phyloP scores from a whole-genome alignment of 192 early-diverging fungal genomes.

The Linnemannia hyalina region DNA sequence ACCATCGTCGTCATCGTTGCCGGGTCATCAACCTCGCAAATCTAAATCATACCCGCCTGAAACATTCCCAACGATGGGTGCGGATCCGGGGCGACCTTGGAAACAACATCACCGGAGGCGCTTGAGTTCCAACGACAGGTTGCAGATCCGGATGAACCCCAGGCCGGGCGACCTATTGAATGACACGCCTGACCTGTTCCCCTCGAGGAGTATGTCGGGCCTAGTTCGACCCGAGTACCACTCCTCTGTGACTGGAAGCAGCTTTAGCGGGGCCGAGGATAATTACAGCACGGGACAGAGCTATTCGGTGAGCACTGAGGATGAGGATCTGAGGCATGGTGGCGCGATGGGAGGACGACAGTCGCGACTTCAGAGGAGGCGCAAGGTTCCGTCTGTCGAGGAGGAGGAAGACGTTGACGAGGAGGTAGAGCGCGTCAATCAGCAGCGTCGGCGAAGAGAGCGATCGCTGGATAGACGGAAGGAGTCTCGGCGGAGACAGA shows the following conservation, averaged over 20 bases:
- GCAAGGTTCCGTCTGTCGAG: not conserved
- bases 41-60: constrained; percentile 24
- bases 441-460: not conserved
- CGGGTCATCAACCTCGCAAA: constrained; percentile 16
- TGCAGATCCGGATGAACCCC: constrained; percentile 49
- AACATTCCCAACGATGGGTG: not conserved
- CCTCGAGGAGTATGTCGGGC: constrained; percentile 33
- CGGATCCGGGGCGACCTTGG: not conserved
- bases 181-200: constrained; percentile 31
- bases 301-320: not conserved
- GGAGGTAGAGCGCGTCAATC: not conserved
- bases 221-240: constrained; percentile 37
- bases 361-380: constrained; percentile 40
- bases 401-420: not conserved
- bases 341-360: constrained; percentile 28
- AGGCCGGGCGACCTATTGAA: constrained; percentile 29
- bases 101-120: constrained; percentile 15
- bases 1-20: not conserved
- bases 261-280: constrained; percentile 6
- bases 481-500: not conserved
- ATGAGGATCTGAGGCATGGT: not conserved
- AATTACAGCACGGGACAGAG: not conserved
- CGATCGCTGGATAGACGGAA: not conserved
- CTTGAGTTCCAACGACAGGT: constrained; percentile 39
- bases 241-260: constrained; percentile 20